Conservation (phyloP, 441 rosid species). For the Arabidopsis lyrata region DNA sequence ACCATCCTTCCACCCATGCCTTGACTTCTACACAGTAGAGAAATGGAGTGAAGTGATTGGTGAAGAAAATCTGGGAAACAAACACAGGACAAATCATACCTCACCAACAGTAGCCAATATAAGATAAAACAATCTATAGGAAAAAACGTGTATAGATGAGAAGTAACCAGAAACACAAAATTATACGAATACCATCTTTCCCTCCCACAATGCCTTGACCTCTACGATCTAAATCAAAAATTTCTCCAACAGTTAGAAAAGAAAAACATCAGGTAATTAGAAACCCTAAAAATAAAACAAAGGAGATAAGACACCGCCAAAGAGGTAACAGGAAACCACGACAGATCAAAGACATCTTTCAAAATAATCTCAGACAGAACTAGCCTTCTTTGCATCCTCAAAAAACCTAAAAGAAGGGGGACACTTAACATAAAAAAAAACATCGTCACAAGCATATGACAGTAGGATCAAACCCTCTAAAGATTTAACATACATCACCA, state of each 20-base stretch:
- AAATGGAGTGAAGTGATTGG: not conserved
- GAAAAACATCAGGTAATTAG: not conserved
- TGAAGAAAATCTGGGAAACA: slow-evolving; percentile 6
- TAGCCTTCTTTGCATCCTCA: no score
- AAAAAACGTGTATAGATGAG: no score
- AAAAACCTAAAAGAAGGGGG: not conserved
- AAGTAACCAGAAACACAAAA: no score
- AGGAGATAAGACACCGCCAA: not conserved
- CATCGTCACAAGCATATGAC: not conserved
- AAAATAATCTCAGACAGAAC: no score
- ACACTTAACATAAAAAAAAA: not conserved
- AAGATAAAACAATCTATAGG: no score
- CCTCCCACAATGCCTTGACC: no score
- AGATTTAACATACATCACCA: not conserved
- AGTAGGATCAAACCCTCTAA: not conserved
- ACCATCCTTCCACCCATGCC: not conserved
- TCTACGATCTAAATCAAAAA: not conserved
- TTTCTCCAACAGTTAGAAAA: no score
- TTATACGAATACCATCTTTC: no score
- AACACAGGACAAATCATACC: not conserved
- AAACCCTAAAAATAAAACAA: not conserved
- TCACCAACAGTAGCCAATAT: slow-evolving; percentile 16
- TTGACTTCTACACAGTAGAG: not conserved
- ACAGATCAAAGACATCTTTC: not conserved
- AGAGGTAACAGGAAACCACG: not conserved